A percentile compares a stretch with the other conserved stretches of the same genome.
Conservation (phyloP, 2,329 filamentous ascomycete genomes). For the Aspergillus carbonarius region DNA sequence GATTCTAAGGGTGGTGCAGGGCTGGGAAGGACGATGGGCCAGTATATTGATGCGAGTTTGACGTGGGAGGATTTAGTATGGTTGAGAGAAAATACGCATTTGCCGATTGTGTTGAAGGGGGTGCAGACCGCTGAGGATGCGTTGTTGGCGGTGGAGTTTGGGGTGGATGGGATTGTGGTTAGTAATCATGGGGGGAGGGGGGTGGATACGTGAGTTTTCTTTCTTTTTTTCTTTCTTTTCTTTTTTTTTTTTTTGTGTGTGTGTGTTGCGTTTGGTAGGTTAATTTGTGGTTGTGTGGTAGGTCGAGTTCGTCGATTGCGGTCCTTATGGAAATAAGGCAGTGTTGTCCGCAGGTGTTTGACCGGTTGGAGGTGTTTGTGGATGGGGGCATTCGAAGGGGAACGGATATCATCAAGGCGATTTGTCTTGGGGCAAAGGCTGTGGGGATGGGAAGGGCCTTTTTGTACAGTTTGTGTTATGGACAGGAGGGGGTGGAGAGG, state of each 20-base stretch:
- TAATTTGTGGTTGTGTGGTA: not conserved
- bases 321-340: constrained; percentile 55
- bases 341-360: constrained; percentile 51
- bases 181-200: constrained; percentile 61
- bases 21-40: constrained; percentile 53
- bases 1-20: constrained; percentile 57
- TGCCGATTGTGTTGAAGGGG: constrained; percentile 58
- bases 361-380: constrained; percentile 53
- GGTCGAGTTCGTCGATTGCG: constrained; percentile 49
- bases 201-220: constrained; percentile 44
- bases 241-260: no score
- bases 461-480: constrained; percentile 54
- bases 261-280: not conserved
- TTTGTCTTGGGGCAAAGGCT: constrained; percentile 54
- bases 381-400: constrained; percentile 56
- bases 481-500: constrained; percentile 55
- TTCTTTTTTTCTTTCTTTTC: not conserved
- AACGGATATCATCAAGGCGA: constrained; percentile 56
- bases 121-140: constrained; percentile 59
- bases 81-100: constrained; percentile 49
- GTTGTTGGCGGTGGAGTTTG: constrained; percentile 48
- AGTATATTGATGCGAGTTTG: constrained; percentile 54
- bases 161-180: constrained; percentile 56
- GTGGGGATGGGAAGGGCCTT: constrained; percentile 55
- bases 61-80: constrained; percentile 56